Conservation (phyloP, 1,139 yeast genomes). For the Lodderomyces pseudojiufengensis region DNA sequence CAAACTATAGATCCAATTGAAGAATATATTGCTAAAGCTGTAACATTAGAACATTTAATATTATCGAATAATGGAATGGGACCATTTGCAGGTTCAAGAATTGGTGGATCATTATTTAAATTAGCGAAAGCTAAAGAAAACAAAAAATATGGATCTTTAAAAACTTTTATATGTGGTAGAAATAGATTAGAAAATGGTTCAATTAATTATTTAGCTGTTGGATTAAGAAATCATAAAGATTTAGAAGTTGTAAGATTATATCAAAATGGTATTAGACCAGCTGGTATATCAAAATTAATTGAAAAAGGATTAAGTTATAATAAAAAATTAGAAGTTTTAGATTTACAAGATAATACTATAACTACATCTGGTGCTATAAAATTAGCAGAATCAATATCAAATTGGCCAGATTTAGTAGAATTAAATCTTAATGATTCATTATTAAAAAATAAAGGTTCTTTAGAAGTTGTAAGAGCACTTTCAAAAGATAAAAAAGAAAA, state of each 20-base stretch:
- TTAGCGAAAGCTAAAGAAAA: constrained; percentile 63
- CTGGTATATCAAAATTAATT: constrained; percentile 76
- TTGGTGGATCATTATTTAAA: constrained; percentile 77
- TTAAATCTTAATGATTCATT: constrained; percentile 87
- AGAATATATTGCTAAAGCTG: constrained; percentile 67
- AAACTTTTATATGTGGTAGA: constrained; percentile 92
- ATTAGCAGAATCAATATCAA: constrained; percentile 44
- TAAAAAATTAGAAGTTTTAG: constrained; percentile 62
- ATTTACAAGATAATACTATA: constrained; percentile 92
- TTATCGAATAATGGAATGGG: constrained; percentile 96
- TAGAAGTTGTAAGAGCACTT: constrained; percentile 48
- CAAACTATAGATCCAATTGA: constrained; percentile 92
- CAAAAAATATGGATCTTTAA: constrained; percentile 44
- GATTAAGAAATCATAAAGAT: constrained; percentile 69
- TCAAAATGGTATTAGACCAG: constrained; percentile 96
- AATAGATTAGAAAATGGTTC: constrained; percentile 96
- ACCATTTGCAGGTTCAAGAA: constrained; percentile 93
- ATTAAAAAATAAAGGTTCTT: constrained; percentile 72
- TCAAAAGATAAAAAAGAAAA: constrained; percentile 27
- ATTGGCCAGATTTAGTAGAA: constrained; percentile 55
- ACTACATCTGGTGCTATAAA: constrained; percentile 66
- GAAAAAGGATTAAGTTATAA: constrained; percentile 66
- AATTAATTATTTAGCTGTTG: constrained; percentile 70
- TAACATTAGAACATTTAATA: constrained; percentile 77
- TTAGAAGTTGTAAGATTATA: constrained; percentile 75